A percentile compares a stretch with the other conserved stretches of the same genome.
Evolutionary conservation across 2,329 filamentous ascomycete genomes (phyloP).

Genomic region (Neonectria faginata): DNA sequence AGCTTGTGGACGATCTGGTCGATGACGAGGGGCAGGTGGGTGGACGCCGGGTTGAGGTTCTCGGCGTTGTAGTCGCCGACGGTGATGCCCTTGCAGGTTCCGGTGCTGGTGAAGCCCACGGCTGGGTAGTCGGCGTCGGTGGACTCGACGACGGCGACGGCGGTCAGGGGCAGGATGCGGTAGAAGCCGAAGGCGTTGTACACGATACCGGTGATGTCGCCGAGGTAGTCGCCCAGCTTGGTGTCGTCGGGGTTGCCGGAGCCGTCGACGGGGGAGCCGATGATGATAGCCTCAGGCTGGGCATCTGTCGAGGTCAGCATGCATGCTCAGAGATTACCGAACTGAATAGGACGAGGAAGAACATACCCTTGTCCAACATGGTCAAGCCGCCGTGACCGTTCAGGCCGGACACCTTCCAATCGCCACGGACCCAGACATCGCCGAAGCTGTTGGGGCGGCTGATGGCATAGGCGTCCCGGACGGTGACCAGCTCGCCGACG

Average conservation of each 20-base stretch:
- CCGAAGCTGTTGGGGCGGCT: conserved; percentile 72
- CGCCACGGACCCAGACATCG: conserved; percentile 76
- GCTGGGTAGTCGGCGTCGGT: conserved; percentile 61
- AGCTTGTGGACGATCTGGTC: conserved; percentile 74
- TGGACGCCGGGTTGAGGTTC: conserved; percentile 70
- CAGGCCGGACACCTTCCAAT: conserved; percentile 71
- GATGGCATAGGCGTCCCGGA: conserved; percentile 67
- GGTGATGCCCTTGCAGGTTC: conserved; percentile 71
- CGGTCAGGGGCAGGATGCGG: conserved; percentile 72
- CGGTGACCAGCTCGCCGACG: conserved; percentile 74
- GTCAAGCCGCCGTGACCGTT: conserved; percentile 75
- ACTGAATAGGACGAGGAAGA: no score
- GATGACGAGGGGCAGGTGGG: conserved; percentile 69
- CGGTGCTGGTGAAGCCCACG: conserved; percentile 64
- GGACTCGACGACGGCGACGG: conserved; percentile 61
- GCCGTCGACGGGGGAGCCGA: conserved; percentile 74
- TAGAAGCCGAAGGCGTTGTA: conserved; percentile 76
- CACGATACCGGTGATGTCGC: conserved; percentile 76
- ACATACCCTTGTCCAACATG: conserved; percentile 64
- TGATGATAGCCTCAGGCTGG: conserved; percentile 76
- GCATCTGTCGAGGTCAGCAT: conserved; percentile 60
- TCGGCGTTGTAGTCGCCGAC: conserved; percentile 77
- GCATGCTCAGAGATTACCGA: no score
- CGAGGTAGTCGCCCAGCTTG: conserved; percentile 73
- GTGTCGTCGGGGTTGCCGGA: conserved; percentile 68